A percentile compares a stretch with the other conserved stretches of the same genome.
phyloP scores from a whole-genome alignment of 2,329 filamentous ascomycete species.

The Cytospora piceicola region DNA sequence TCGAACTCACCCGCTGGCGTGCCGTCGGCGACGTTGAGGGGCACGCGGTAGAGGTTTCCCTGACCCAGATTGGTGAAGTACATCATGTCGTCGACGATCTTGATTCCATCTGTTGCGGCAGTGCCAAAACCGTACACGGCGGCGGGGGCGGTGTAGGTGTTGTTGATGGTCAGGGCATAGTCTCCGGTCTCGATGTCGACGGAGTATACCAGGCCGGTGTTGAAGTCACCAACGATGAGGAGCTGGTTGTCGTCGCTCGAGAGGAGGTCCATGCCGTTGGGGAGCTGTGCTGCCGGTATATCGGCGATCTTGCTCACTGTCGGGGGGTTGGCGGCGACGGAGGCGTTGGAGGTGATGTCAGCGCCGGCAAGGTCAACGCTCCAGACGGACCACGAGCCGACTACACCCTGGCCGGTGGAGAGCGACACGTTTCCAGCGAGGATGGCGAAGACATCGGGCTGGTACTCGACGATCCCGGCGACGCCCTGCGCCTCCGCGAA shows the following conservation, averaged over 20 bases:
- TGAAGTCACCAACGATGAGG: conserved; percentile 34
- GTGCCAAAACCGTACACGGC: conserved; percentile 25
- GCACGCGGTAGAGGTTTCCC: conserved; percentile 33
- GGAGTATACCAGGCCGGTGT: conserved; percentile 34
- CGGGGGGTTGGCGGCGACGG: conserved; percentile 20
- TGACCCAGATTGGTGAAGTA: conserved; percentile 37
- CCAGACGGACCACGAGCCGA: conserved; percentile 34
- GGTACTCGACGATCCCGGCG: conserved; percentile 43
- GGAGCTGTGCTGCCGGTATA: conserved; percentile 34
- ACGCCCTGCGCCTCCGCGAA: conserved; percentile 37
- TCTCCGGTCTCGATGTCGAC: conserved; percentile 33
- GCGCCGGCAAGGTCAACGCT: conserved; percentile 33
- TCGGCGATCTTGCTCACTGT: conserved; percentile 32
- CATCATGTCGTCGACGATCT: conserved; percentile 33
- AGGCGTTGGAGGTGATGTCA: conserved; percentile 32
- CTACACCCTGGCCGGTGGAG: conserved; percentile 24
- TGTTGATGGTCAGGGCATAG: conserved; percentile 35
- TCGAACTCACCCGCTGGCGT: conserved; percentile 28
- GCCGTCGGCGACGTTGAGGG: conserved; percentile 30
- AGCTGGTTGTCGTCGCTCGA: conserved; percentile 28
- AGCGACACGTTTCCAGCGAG: conserved; percentile 35
- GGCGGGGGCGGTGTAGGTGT: conserved; percentile 33
- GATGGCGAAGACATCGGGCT: conserved; percentile 41
- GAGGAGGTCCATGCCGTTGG: conserved; percentile 36
- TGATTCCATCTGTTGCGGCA: conserved; percentile 36